These are phyloP conservation scores for Scleroderma bovista DNA, from an alignment of 768 basidiomycete genomes.

Conservation along the genomic window DNA sequence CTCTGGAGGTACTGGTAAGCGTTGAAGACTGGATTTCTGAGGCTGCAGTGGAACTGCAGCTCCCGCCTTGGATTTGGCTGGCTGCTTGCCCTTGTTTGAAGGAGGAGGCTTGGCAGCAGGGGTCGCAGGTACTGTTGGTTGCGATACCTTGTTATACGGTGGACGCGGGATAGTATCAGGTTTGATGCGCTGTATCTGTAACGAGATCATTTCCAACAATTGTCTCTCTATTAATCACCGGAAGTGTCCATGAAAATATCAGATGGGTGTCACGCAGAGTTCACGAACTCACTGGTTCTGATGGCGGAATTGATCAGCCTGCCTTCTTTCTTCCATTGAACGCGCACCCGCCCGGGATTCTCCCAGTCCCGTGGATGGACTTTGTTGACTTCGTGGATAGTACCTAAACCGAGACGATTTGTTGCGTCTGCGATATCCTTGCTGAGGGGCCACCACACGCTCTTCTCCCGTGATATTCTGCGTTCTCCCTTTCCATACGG, in stretches of 20 bases:
- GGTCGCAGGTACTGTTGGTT: constrained; percentile 22
- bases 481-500: constrained; percentile 81
- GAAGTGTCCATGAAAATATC: background rate
- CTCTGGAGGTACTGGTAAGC: constrained; percentile 69
- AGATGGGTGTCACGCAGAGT: background rate
- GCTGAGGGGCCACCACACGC: constrained; percentile 93
- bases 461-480: constrained; percentile 70
- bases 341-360: constrained; percentile 92
- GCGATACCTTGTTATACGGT: constrained; percentile 44
- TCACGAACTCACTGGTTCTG: constrained; percentile 59
- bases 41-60: constrained; percentile 22
- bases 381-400: constrained; percentile 86
- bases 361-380: constrained; percentile 96
- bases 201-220: constrained; percentile 66
- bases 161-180: constrained; percentile 64
- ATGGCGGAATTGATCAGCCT: constrained; percentile 58
- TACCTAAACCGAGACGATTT: constrained; percentile 66
- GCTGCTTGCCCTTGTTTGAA: constrained; percentile 46
- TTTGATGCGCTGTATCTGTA: constrained; percentile 67
- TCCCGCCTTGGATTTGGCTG: constrained; percentile 41
- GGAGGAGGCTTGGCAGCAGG: constrained; percentile 28
- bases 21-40: constrained; percentile 32
- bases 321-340: constrained; percentile 86
- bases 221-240: constrained; percentile 58
- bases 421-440: constrained; percentile 89